phyloP scores from a whole-genome alignment of 148 eudicot species.

The Cornus controversa region DNA sequence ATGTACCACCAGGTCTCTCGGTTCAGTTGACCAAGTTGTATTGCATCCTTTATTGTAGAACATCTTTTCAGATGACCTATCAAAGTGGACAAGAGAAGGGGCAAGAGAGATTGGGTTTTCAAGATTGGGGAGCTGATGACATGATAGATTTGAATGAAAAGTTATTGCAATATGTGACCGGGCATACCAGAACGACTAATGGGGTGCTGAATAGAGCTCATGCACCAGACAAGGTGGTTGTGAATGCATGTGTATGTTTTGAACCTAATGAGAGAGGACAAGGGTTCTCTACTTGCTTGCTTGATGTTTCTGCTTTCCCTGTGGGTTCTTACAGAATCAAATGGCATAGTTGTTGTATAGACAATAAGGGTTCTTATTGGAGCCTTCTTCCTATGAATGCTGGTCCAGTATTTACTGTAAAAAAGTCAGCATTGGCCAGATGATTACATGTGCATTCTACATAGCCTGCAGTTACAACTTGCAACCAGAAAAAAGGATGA shows the following conservation, averaged over 20 bases:
- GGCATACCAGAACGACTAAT: conserved; percentile 17
- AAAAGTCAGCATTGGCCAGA: neutral
- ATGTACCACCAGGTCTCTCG: conserved; percentile 37
- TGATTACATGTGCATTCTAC: neutral
- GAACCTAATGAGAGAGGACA: conserved; percentile 54
- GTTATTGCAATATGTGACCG: conserved; percentile 40
- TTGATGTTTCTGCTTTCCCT: conserved; percentile 69
- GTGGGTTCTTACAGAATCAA: conserved; percentile 60
- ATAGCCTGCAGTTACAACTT: neutral
- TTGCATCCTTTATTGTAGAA: conserved; percentile 63
- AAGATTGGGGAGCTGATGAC: conserved; percentile 46
- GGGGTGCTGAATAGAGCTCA: conserved; percentile 6
- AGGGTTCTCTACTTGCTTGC: conserved; percentile 82
- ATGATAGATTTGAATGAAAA: conserved; percentile 49
- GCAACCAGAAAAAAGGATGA: too few relatives aligned
- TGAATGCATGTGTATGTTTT: conserved; percentile 47
- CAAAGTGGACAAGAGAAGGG: conserved; percentile 17
- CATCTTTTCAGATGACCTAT: conserved; percentile 23
- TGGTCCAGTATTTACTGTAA: conserved; percentile 55
- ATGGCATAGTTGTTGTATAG: conserved; percentile 71
- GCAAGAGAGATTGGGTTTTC: conserved; percentile 25
- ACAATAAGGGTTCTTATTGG: conserved; percentile 59
- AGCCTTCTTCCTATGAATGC: conserved; percentile 53
- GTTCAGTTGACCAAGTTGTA: conserved; percentile 43
- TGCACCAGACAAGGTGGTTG: conserved; percentile 18